These are phyloP conservation scores for Chaetomium strumarium DNA, from an alignment of 2,329 filamentous ascomycete genomes.

Conservation along the genomic window DNA sequence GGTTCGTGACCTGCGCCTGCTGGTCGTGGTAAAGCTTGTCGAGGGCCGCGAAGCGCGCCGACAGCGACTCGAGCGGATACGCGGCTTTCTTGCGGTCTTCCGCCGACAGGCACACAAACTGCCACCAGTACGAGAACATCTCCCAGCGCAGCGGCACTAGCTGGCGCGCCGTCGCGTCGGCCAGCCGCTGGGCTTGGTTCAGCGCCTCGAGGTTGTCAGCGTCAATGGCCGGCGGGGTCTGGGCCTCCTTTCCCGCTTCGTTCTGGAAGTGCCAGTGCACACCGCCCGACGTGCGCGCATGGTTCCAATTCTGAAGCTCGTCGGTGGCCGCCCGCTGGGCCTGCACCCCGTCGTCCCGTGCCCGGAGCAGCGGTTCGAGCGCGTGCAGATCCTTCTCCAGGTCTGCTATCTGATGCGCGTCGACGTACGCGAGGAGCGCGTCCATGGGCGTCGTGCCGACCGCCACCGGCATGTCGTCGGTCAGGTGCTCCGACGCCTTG, in stretches of 20 bases:
- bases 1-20: neutral
- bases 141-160: conserved; percentile 32
- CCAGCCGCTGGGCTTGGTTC: conserved; percentile 23
- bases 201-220: conserved; percentile 16
- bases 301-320: conserved; percentile 29
- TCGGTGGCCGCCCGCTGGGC: conserved; percentile 29
- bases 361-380: conserved; percentile 22
- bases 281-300: conserved; percentile 13
- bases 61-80: neutral
- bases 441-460: conserved; percentile 38
- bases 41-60: neutral
- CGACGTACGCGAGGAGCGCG: conserved; percentile 32
- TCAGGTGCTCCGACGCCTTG: conserved; percentile 17
- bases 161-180: conserved; percentile 21
- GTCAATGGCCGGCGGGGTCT: neutral
- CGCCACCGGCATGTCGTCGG: conserved; percentile 23
- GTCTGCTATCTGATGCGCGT: conserved; percentile 19
- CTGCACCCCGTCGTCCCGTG: conserved; percentile 31
- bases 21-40: too few relatives aligned
- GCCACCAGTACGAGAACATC: conserved; percentile 39
- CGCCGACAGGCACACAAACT: conserved; percentile 21
- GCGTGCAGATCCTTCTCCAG: conserved; percentile 1
- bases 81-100: neutral
- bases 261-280: too few relatives aligned
- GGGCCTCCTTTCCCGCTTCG: too few relatives aligned